phyloP scores from a whole-genome alignment of 2,329 filamentous ascomycete genomes.

The Moelleriella libera region DNA sequence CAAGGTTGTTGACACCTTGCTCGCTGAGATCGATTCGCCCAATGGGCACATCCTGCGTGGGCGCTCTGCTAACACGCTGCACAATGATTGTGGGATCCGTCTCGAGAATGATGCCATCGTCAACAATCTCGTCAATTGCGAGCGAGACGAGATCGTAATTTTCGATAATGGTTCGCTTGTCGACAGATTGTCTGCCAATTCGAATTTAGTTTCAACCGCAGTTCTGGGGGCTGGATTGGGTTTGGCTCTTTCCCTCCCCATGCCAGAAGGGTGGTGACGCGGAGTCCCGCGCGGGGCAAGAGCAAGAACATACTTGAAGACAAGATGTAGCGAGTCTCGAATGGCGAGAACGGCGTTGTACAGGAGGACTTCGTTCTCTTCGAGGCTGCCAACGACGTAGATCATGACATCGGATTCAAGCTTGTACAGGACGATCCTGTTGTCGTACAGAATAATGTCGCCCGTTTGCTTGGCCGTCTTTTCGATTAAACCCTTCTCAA shows the following conservation, averaged over 20 bases:
- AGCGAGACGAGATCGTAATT: constrained; percentile 96
- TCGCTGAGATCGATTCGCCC: constrained; percentile 93
- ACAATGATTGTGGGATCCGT: constrained; percentile 92
- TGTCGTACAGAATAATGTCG: constrained; percentile 96
- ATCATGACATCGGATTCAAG: constrained; percentile 93
- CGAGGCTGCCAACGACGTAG: constrained; percentile 79
- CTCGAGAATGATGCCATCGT: constrained; percentile 93
- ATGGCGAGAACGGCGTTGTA: constrained; percentile 92
- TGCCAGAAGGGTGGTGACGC: neutral
- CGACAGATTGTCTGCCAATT: constrained; percentile 67
- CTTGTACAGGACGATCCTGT: constrained; percentile 94
- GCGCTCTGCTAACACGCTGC: constrained; percentile 82
- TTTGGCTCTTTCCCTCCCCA: neutral
- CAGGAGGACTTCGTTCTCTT: constrained; percentile 93
- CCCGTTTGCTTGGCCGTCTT: constrained; percentile 93
- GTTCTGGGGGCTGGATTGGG: no score
- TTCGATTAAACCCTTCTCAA: constrained; percentile 88
- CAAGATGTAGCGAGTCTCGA: constrained; percentile 74
- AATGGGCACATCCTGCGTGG: constrained; percentile 79
- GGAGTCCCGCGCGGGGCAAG: neutral
- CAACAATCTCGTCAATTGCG: constrained; percentile 87
- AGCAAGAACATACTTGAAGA: constrained; percentile 60
- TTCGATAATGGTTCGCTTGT: constrained; percentile 95
- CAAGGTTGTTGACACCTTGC: constrained; percentile 86
- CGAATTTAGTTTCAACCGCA: neutral